phyloP scores from a whole-genome alignment of 169 alveolate genomes.

The Theileria orientalis region DNA sequence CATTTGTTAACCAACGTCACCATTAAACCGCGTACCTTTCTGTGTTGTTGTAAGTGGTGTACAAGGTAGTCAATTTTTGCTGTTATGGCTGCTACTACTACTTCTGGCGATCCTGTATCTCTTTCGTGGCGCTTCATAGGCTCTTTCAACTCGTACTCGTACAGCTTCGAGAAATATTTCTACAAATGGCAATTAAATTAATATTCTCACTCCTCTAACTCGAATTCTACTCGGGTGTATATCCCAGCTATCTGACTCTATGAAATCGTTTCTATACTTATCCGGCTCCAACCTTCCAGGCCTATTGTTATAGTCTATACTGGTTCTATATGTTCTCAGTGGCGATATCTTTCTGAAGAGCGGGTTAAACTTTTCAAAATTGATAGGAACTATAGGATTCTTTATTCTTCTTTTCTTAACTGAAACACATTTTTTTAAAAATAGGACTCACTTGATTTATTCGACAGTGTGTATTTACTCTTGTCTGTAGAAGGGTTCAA shows the following conservation, averaged over 20 bases:
- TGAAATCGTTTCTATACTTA: constrained; percentile 36
- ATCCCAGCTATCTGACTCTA: constrained; percentile 43
- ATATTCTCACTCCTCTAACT: constrained; percentile 42
- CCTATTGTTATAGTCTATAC: constrained; percentile 35
- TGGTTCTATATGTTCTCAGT: constrained; percentile 25
- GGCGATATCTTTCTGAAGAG: constrained; percentile 54
- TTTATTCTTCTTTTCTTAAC: constrained; percentile 23
- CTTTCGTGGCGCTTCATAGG: constrained; percentile 61
- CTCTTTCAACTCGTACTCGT: constrained; percentile 55
- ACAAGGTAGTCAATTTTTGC: constrained; percentile 58
- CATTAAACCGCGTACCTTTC: constrained; percentile 6
- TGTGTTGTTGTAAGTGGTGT: constrained; percentile 22
- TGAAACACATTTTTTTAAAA: not conserved
- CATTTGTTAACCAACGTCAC: not conserved
- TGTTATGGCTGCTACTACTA: constrained; percentile 53
- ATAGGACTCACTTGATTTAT: not conserved
- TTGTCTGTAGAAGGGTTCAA: not conserved
- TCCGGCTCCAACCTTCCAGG: constrained; percentile 54
- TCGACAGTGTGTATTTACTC: not conserved
- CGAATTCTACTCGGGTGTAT: constrained; percentile 50
- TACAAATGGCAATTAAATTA: not conserved
- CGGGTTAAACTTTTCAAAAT: constrained; percentile 40
- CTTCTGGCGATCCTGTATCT: constrained; percentile 59
- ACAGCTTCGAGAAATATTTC: constrained; percentile 52
- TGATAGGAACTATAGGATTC: constrained; percentile 34